phyloP scores from a whole-genome alignment of 2,329 filamentous ascomycete genomes.

The Diaporthe ilicicola region DNA sequence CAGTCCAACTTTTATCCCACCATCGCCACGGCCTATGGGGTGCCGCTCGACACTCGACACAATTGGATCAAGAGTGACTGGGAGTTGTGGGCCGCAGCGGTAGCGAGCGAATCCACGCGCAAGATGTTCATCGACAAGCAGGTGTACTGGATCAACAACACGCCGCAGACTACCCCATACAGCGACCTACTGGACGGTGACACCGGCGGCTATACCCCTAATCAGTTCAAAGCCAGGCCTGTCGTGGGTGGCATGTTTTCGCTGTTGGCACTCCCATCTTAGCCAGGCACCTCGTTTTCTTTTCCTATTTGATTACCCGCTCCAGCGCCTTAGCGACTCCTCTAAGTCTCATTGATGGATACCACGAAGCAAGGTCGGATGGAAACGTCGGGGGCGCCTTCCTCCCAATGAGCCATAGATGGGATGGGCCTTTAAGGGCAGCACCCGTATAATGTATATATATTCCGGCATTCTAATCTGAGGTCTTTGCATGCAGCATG shows the following conservation, averaged over 20 bases:
- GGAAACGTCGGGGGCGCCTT: neutral
- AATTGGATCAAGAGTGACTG: constrained; percentile 87
- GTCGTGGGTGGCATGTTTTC: constrained; percentile 85
- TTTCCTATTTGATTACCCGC: neutral
- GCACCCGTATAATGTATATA: constrained; percentile 2
- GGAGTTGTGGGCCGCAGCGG: constrained; percentile 86
- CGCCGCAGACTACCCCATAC: constrained; percentile 70
- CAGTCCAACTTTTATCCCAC: constrained; percentile 81
- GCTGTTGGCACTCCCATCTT: constrained; percentile 68
- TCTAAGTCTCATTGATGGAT: no score
- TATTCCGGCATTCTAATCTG: neutral
- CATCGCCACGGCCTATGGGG: constrained; percentile 78
- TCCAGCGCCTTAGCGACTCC: no score
- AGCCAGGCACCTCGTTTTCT: neutral
- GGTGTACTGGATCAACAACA: constrained; percentile 73
- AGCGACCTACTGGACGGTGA: constrained; percentile 79
- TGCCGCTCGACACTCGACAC: constrained; percentile 83
- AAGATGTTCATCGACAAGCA: constrained; percentile 73
- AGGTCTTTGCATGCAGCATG: neutral
- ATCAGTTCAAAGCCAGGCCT: constrained; percentile 79
- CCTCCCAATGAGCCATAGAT: neutral
- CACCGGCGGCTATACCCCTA: constrained; percentile 71
- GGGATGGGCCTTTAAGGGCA: neutral
- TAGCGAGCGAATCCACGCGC: constrained; percentile 68
- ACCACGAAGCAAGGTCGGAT: no score